Base-by-base conservation (phyloP, 2,329 filamentous ascomycete species). In the Arachnopeziza araneosa region DNA sequence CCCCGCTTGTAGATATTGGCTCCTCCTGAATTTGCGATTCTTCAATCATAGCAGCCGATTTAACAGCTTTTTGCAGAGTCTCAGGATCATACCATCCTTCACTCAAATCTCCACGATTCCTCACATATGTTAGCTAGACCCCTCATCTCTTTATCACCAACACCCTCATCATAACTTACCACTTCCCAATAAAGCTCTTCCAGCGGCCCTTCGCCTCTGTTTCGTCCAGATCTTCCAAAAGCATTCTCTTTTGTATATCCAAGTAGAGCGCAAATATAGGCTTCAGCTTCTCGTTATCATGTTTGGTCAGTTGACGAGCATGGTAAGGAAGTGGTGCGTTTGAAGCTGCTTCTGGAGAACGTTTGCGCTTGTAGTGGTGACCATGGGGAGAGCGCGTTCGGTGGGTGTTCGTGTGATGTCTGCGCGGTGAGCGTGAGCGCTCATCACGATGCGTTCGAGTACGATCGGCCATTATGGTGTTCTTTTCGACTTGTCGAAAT, bases 11-110 rank as follows among this genome's bases (percentile, higher is more conserved):
- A 3, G 30, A 23, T 24, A 5, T 9, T 19, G 30, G 21, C 1
- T 8, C n/a, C 48, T 23, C 36, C 21, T 36, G 1, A 4, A 17
- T 14, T 48, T 22, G 17, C 32, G 17, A 10, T 6, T 21, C 9
- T 30, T 36, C 12, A 52, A 10, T 57, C 50, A 17, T 66, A 6
- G 54, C 51, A 8, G 64, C 55, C 54, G 61, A 56, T 62, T 64
- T 68, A 24, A 67, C 52, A 10, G 71, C 68, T 64, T 70, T 73
- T 10, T 73, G 72, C 30, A 72, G 64, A 9, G 76, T 89, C 60
- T 83, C 83, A 8, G 92, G 89, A 70, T 96, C 91, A 75, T 98
- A 99, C 93, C 93, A 99, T 53, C 91, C 91, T 74, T 93, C 88
- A 4, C 90, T 88, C 64, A 98, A 79, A 76, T 93, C 90, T 71